phyloP scores from a whole-genome alignment of 495 filamentous ascomycete genomes.

The Cudoniella acicularis region DNA sequence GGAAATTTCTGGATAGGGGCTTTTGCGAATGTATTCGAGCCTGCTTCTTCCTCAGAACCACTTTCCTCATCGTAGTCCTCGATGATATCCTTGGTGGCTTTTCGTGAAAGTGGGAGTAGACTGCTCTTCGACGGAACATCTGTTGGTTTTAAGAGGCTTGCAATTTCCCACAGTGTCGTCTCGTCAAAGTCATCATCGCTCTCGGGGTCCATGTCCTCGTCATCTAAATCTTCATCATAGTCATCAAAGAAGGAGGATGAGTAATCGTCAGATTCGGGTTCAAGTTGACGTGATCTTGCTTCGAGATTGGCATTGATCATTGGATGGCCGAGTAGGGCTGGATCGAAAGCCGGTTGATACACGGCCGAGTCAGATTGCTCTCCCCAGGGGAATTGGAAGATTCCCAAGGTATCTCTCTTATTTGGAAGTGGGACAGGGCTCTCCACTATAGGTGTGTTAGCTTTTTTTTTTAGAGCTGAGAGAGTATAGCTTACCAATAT shows the following conservation, averaged over 20 bases:
- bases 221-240: conserved; percentile 44
- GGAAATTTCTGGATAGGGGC: conserved; percentile 1
- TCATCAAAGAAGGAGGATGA: conserved; percentile 38
- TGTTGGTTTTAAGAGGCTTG: conserved; percentile 44
- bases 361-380: conserved; percentile 47
- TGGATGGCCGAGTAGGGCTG: conserved; percentile 13
- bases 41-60: background rate
- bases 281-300: conserved; percentile 32
- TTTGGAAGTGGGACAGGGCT: conserved; percentile 49
- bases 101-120: conserved; percentile 26
- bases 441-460: conserved; percentile 33
- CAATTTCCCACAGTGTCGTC: conserved; percentile 54
- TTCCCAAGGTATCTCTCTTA: conserved; percentile 47
- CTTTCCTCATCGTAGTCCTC: conserved; percentile 17
- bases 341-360: conserved; percentile 24
- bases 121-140: conserved; percentile 43
- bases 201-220: conserved; percentile 30
- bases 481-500: conserved; percentile 34
- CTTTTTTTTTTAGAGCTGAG: background rate
- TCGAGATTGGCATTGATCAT: conserved; percentile 26
- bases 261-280: conserved; percentile 31
- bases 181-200: conserved; percentile 53
- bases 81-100: conserved; percentile 1
- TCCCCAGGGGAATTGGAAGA: conserved; percentile 57
- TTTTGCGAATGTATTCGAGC: background rate